phyloP scores from a whole-genome alignment of 805 yeast genomes.

The Starmerella potacharoeniae region DNA sequence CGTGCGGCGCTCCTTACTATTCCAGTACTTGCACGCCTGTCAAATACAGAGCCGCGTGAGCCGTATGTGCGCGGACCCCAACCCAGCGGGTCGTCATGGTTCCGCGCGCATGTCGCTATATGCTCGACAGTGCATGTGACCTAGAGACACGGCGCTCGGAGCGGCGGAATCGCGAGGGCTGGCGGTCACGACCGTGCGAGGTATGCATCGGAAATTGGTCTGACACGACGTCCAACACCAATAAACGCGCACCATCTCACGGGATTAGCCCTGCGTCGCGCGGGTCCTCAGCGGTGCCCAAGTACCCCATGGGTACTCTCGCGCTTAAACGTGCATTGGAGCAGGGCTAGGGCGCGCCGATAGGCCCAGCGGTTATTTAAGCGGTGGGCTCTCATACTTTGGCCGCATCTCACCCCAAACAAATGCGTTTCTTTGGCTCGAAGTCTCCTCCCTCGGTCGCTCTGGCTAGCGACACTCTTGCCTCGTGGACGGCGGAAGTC shows the following conservation, averaged over 20 bases:
- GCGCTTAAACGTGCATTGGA: not conserved
- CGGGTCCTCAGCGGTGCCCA: too few species aligned
- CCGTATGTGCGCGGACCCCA: not conserved
- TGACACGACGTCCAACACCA: too few species aligned
- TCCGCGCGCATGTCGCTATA: not conserved
- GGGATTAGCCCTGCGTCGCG: too few species aligned
- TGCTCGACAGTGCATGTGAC: not conserved
- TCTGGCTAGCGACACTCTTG: constrained; percentile 17
- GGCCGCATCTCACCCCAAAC: not conserved
- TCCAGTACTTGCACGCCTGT: too few species aligned
- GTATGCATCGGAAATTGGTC: too few species aligned
- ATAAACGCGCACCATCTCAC: too few species aligned
- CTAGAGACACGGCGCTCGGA: too few species aligned
- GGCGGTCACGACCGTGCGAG: too few species aligned
- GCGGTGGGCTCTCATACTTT: not conserved
- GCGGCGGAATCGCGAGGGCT: too few species aligned
- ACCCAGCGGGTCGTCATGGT: not conserved
- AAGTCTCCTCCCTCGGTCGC: constrained; percentile 9
- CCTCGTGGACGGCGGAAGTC: constrained; percentile 24
- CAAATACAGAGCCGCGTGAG: too few species aligned
- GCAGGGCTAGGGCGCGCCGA: not conserved
- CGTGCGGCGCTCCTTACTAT: too few species aligned
- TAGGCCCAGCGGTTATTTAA: not conserved
- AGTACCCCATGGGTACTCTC: not conserved
- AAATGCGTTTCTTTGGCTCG: constrained; percentile 15